A percentile compares a stretch with the other conserved stretches of the same genome.
Conservation (phyloP, 192 early-diverging fungal genomes). For the Pecoramyces ruminantium region DNA sequence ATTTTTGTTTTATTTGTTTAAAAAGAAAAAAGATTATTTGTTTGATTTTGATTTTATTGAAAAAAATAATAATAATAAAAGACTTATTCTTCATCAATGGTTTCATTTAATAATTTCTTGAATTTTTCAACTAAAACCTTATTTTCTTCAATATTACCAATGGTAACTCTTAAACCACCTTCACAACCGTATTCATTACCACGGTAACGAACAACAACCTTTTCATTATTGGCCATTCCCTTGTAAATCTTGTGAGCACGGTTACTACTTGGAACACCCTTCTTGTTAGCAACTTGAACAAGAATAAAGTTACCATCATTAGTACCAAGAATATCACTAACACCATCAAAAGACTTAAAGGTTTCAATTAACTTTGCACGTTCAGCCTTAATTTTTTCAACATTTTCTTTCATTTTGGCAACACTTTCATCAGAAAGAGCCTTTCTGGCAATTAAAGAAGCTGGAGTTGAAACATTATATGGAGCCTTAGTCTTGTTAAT, state of each 20-base stretch:
- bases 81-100: neutral
- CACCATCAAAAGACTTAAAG: slow-evolving; percentile 38
- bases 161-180: slow-evolving; percentile 85
- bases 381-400: slow-evolving; percentile 35
- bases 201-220: slow-evolving; percentile 89
- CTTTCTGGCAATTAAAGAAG: slow-evolving; percentile 54
- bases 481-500: slow-evolving; percentile 98
- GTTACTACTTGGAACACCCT: slow-evolving; percentile 41
- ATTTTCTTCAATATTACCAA: slow-evolving; percentile 81
- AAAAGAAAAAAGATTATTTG: too few relatives aligned
- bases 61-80: too few relatives aligned
- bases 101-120: neutral
- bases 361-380: slow-evolving; percentile 45
- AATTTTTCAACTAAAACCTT: slow-evolving; percentile 34
- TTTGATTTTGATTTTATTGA: too few relatives aligned
- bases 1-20: too few relatives aligned
- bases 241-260: slow-evolving; percentile 61
- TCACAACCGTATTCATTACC: slow-evolving; percentile 83
- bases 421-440: slow-evolving; percentile 62
- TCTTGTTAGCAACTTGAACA: slow-evolving; percentile 52
- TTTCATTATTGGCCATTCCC: slow-evolving; percentile 60
- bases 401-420: slow-evolving; percentile 44
- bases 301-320: slow-evolving; percentile 95
- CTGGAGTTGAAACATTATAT: slow-evolving; percentile 88
- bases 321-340: slow-evolving; percentile 63